Percentiles rank a stretch among this genome's conserved stretches.
Conservation (phyloP, 169 alveolate genomes). For the Plasmodium fragile region DNA sequence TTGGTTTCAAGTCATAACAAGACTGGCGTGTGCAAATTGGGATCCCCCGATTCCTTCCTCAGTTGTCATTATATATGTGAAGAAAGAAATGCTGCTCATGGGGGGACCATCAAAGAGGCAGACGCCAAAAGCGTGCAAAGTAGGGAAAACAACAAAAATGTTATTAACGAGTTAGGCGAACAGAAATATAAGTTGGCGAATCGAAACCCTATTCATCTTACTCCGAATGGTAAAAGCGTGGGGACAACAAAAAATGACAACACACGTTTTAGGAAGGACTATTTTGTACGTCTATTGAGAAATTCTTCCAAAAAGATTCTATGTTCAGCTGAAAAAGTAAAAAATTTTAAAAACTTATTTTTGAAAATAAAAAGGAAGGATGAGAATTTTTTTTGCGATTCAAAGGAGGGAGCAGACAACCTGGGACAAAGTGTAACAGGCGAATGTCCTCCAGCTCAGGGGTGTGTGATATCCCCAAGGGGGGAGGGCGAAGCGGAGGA, state of each 20-base stretch:
- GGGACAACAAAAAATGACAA: background rate
- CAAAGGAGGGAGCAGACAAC: background rate
- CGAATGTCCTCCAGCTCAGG: background rate
- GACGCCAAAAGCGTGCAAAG: background rate
- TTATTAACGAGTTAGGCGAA: slow-evolving; percentile 7
- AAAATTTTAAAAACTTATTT: slow-evolving; percentile 19
- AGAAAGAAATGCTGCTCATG: background rate
- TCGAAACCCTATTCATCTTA: background rate
- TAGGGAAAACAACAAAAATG: background rate
- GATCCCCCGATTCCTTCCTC: background rate
- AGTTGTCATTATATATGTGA: background rate
- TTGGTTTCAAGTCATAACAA: background rate
- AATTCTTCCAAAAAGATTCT: slow-evolving; percentile 31
- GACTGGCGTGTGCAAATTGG: background rate
- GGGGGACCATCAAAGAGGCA: background rate
- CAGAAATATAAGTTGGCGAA: slow-evolving; percentile 5
- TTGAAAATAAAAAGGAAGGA: slow-evolving; percentile 32
- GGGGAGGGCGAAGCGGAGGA: background rate
- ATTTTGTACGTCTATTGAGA: slow-evolving; percentile 7
- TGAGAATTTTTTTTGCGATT: background rate
- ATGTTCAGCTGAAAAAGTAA: slow-evolving; percentile 34
- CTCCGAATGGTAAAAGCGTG: background rate
- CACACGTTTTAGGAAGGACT: background rate
- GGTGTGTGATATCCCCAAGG: background rate
- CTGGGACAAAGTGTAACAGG: background rate